A percentile compares a stretch with the other conserved stretches of the same genome.
Conservation (phyloP, 2,329 filamentous ascomycete genomes). For the Fusarium humuli region DNA sequence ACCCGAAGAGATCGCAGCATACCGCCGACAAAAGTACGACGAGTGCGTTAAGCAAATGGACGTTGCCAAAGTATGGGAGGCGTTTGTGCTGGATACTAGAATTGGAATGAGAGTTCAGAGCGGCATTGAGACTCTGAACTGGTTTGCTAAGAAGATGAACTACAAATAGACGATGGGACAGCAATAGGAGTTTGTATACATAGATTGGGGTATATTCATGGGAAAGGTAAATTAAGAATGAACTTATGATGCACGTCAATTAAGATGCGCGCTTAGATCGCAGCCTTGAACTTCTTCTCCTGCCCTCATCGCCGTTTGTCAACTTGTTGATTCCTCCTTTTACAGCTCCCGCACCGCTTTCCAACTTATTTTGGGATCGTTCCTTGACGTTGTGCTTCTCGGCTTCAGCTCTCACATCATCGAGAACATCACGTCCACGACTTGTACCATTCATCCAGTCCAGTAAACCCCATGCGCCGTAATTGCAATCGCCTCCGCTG, state of each 20-base stretch:
- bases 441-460: constrained; percentile 72
- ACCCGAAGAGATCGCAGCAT: constrained; percentile 50
- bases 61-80: constrained; percentile 76
- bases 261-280: constrained; percentile 38
- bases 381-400: constrained; percentile 66
- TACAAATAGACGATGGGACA: constrained; percentile 42
- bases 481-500: constrained; percentile 68
- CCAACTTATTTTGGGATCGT: constrained; percentile 48
- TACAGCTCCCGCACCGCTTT: constrained; percentile 49
- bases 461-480: constrained; percentile 69
- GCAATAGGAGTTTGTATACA: constrained; percentile 16
- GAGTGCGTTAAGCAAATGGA: constrained; percentile 75
- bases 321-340: constrained; percentile 51
- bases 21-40: constrained; percentile 62
- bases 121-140: constrained; percentile 72
- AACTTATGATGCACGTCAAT: not conserved
- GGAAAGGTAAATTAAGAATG: not conserved
- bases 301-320: constrained; percentile 43
- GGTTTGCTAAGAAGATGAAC: constrained; percentile 61
- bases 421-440: constrained; percentile 62
- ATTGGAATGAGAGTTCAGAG: constrained; percentile 80
- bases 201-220: constrained; percentile 28
- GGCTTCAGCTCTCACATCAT: constrained; percentile 66
- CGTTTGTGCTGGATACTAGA: constrained; percentile 78
- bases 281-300: constrained; percentile 45